Base-by-base conservation (phyloP, 2,329 filamentous ascomycete genomes). In the Colletotrichum higginsianum region DNA sequence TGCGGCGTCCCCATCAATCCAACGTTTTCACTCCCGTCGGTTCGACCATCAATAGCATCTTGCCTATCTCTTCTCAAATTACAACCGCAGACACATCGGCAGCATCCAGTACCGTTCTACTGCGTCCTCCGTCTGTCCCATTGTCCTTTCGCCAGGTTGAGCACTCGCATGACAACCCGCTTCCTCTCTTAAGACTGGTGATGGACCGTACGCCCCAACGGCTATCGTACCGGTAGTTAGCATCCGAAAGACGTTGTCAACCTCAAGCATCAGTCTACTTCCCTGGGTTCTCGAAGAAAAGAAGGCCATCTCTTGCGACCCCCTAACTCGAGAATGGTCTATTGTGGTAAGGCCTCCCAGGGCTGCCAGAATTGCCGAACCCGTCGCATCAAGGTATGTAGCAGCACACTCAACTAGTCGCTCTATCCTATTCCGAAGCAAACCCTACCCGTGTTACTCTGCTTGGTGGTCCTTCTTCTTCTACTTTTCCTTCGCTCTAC, bases 261-360 rank as follows among this genome's bases (percentile, higher is more conserved):
- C 18, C n/a, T 15, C 42, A 21, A n/a, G 6, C 11, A 35, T n/a
- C 23, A 18, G 11, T 18, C 21, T 30, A 44, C 47, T 16, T 26
- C 18, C 35, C 46, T 46, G 58, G 42, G 40, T 66, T 64, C 21
- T 49, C 50, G 62, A 26, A 40, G n/a, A n/a, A 2, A 26, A 4
- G 12, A 49, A 35, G 56, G 40, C 42, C n/a, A 26, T 46, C 50
- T 62, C 42, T 35, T 35, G 35, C 26, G 47, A 49, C 7, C n/a
- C 38, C 49, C 38, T 21, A 30, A 26, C 44, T 58, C 42, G 44
- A 72, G n/a, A 76, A 88, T 89, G 87, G 86, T 88, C 56, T 88
- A 88, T 79, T 88, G 87, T 75, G 87, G 87, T 55, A 89, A 88
- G 78, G 87, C 87, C 75, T 88, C 87, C 8, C 83, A 87, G 76